Percentiles rank a stretch among this genome's conserved stretches.
These are phyloP conservation scores for Gracilaria caudata DNA, from an alignment of 23 red algal genomes.

Conservation along the genomic window DNA sequence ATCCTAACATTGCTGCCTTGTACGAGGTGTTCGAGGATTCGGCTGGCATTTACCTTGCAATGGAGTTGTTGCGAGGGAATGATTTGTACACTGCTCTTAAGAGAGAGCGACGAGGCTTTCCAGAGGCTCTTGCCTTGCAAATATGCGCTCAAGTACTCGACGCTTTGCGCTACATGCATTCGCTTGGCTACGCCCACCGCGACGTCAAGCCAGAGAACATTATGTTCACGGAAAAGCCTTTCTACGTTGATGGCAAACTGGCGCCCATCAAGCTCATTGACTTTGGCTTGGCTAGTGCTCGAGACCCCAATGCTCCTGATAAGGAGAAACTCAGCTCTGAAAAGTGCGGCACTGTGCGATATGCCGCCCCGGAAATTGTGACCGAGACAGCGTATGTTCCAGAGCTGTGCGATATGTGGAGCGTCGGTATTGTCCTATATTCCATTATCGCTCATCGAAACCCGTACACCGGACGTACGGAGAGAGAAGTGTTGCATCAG, in stretches of 20 bases:
- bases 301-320: slow-evolving; percentile 41
- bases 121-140: slow-evolving; percentile 25
- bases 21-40: slow-evolving; percentile 71
- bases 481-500: slow-evolving; percentile 56
- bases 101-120: slow-evolving; percentile 28
- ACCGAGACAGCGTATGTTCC: slow-evolving; percentile 68
- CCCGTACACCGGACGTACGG: slow-evolving; percentile 72
- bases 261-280: slow-evolving; percentile 67
- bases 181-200: slow-evolving; percentile 74
- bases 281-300: slow-evolving; percentile 73
- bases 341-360: slow-evolving; percentile 86
- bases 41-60: slow-evolving; percentile 57
- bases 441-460: slow-evolving; percentile 77
- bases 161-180: slow-evolving; percentile 82
- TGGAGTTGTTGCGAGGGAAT: slow-evolving; percentile 57
- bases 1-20: slow-evolving; percentile 58
- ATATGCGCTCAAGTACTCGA: slow-evolving; percentile 78
- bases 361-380: slow-evolving; percentile 89
- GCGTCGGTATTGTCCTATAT: slow-evolving; percentile 89
- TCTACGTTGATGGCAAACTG: slow-evolving; percentile 22
- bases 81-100: slow-evolving; percentile 64
- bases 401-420: slow-evolving; percentile 91
- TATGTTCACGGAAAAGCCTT: slow-evolving; percentile 60
- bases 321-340: slow-evolving; percentile 34
- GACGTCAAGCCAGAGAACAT: slow-evolving; percentile 93